Conservation (phyloP, 1,284 basidiomycete species). For the Hymenochaete sp. region DNA sequence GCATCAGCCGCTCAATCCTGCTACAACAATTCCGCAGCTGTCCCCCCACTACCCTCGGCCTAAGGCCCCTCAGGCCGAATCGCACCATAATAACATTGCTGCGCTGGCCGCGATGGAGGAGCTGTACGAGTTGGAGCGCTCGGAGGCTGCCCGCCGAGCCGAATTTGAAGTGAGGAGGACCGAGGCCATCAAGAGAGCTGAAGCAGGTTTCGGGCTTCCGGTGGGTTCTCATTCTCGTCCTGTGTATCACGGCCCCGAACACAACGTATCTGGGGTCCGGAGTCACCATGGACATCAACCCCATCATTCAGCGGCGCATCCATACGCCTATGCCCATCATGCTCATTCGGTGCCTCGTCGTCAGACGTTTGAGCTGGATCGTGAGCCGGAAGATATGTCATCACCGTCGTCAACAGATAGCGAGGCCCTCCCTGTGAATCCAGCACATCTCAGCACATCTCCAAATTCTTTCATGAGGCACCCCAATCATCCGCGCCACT, state of each 20-base stretch:
- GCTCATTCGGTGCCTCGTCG: conserved; percentile 25
- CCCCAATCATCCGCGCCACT: background rate
- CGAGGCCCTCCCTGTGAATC: conserved; percentile 29
- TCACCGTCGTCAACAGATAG: conserved; percentile 64
- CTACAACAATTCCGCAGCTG: conserved; percentile 18
- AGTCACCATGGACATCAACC: conserved; percentile 34
- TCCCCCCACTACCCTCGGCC: conserved; percentile 19
- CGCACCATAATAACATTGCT: conserved; percentile 32
- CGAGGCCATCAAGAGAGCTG: conserved; percentile 73
- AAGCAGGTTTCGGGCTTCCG: conserved; percentile 43
- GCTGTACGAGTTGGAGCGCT: conserved; percentile 76
- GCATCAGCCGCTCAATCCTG: conserved; percentile 5
- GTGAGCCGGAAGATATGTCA: conserved; percentile 46
- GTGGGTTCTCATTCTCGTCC: too few relatives aligned
- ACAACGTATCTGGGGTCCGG: too few relatives aligned
- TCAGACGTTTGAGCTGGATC: conserved; percentile 30
- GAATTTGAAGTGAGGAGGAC: conserved; percentile 78
- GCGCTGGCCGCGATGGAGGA: conserved; percentile 80
- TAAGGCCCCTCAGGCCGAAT: conserved; percentile 23
- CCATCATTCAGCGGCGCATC: conserved; percentile 23
- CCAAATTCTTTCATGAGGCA: conserved; percentile 34
- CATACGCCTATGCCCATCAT: conserved; percentile 22
- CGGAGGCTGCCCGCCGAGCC: conserved; percentile 74
- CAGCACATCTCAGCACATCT: background rate
- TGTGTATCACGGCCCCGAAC: too few relatives aligned